phyloP scores from a whole-genome alignment of 2,329 filamentous ascomycete species.

The Sphaerulina musiva region DNA sequence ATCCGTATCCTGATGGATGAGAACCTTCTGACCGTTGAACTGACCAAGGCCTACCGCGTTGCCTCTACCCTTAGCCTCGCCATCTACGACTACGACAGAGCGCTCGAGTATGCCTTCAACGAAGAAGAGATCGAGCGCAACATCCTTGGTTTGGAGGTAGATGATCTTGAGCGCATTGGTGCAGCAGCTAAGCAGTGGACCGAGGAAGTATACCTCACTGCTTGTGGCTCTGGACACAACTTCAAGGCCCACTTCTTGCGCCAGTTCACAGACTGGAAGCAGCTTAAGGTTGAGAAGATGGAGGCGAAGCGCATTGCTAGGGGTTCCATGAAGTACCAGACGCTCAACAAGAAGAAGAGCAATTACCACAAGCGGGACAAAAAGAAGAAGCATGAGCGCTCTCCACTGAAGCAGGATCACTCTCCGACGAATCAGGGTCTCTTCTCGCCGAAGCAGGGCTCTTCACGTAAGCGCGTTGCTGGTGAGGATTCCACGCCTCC shows the following conservation, averaged over 20 bases:
- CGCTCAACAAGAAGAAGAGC: slow-evolving; percentile 3
- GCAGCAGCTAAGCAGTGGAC: slow-evolving; percentile 14
- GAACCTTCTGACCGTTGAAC: slow-evolving; percentile 50
- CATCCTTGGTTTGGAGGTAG: slow-evolving; percentile 22
- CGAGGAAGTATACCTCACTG: slow-evolving; percentile 1
- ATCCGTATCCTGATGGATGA: slow-evolving; percentile 91
- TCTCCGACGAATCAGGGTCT: neutral
- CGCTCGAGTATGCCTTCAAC: slow-evolving; percentile 17
- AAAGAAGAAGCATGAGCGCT: slow-evolving; percentile 1
- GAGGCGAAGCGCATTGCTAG: slow-evolving; percentile 1
- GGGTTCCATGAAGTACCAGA: neutral
- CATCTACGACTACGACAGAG: slow-evolving; percentile 9
- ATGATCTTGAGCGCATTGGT: slow-evolving; percentile 12
- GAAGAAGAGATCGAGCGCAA: slow-evolving; percentile 28
- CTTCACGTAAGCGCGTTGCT: neutral
- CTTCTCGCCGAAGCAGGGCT: neutral
- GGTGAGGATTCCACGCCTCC: neutral
- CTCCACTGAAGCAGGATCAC: neutral
- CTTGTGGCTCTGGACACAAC: neutral
- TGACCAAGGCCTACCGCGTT: slow-evolving; percentile 23
- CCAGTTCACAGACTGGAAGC: neutral
- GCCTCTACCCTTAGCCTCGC: slow-evolving; percentile 17
- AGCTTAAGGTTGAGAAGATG: neutral
- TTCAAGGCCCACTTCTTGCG: slow-evolving; percentile 2
- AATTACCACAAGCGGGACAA: neutral